Percentiles rank a stretch among this genome's conserved stretches.
These are phyloP conservation scores for Melanomma pulvis-pyrius DNA, from an alignment of 495 filamentous ascomycete genomes.

Conservation along the genomic window DNA sequence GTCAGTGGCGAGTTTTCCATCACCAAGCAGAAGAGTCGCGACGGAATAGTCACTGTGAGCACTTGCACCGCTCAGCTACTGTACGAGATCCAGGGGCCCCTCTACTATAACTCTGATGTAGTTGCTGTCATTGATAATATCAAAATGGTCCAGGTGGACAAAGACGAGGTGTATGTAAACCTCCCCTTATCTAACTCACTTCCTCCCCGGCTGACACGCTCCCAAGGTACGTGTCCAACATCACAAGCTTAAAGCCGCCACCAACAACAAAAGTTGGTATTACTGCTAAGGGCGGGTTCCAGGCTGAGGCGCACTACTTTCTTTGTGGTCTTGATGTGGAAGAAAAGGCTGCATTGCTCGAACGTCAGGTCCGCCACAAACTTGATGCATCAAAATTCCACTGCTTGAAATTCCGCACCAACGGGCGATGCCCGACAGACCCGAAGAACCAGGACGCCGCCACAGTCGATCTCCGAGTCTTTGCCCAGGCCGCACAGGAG, in stretches of 20 bases:
- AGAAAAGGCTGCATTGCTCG: no score
- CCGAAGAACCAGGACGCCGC: slow-evolving; percentile 12
- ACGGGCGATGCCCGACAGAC: not conserved
- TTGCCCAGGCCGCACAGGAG: slow-evolving; percentile 14
- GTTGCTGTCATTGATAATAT: slow-evolving; percentile 14
- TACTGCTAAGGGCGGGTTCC: no score
- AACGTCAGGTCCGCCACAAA: no score
- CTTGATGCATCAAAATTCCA: not conserved
- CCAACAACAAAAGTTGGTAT: no score
- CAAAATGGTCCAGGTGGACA: slow-evolving; percentile 17
- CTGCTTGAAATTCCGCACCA: slow-evolving; percentile 5
- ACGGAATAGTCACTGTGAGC: slow-evolving; percentile 25
- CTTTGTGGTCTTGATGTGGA: no score
- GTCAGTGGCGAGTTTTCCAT: slow-evolving; percentile 13
- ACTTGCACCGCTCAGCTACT: slow-evolving; percentile 29
- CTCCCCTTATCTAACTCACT: no score
- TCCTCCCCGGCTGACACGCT: no score
- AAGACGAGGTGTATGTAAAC: no score
- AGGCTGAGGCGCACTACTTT: no score
- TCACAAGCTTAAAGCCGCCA: no score
- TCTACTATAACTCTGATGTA: slow-evolving; percentile 28
- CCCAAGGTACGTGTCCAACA: no score
- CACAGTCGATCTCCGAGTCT: slow-evolving; percentile 13
- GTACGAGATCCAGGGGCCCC: slow-evolving; percentile 30
- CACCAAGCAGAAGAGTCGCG: slow-evolving; percentile 25